A percentile compares a stretch with the other conserved stretches of the same genome.
These are phyloP conservation scores for Melanopsichium pennsylvanicum DNA, from an alignment of 1,284 basidiomycete genomes.

Conservation along the genomic window DNA sequence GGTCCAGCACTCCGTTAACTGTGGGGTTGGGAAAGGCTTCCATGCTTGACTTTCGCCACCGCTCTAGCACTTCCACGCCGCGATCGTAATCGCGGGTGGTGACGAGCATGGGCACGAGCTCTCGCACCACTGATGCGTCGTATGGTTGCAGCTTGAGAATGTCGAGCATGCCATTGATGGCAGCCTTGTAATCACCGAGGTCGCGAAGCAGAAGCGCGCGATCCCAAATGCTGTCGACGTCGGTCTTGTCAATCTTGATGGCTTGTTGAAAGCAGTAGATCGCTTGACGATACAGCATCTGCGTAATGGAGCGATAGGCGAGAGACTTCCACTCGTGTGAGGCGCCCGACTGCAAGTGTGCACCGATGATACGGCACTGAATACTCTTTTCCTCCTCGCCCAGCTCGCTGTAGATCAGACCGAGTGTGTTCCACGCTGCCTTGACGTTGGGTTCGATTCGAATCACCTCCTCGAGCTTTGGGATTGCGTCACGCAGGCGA, in stretches of 20 bases:
- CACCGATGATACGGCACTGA: constrained; percentile 86
- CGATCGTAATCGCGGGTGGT: constrained; percentile 74
- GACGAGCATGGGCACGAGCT: constrained; percentile 80
- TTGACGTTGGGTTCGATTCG: constrained; percentile 86
- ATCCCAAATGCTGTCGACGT: constrained; percentile 89
- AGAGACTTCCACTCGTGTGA: constrained; percentile 86
- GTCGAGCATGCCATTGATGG: constrained; percentile 77
- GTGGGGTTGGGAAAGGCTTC: constrained; percentile 55
- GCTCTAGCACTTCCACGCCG: constrained; percentile 75
- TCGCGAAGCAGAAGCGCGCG: constrained; percentile 82
- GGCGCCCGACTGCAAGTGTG: constrained; percentile 80
- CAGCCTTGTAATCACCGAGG: constrained; percentile 77
- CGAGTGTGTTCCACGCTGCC: constrained; percentile 85
- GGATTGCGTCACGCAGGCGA: constrained; percentile 76
- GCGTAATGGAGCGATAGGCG: constrained; percentile 70
- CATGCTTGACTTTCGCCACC: constrained; percentile 70
- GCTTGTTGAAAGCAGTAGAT: constrained; percentile 90
- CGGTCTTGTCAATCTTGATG: constrained; percentile 78
- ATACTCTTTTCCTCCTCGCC: constrained; percentile 77
- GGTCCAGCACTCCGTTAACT: constrained; percentile 8
- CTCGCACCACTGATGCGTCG: constrained; percentile 80
- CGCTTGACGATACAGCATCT: constrained; percentile 81
- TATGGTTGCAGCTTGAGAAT: constrained; percentile 81
- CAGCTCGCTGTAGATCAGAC: constrained; percentile 78
- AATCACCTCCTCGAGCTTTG: constrained; percentile 88